phyloP scores from a whole-genome alignment of 2,329 filamentous ascomycete species.

The Botryosphaeria dothidea region DNA sequence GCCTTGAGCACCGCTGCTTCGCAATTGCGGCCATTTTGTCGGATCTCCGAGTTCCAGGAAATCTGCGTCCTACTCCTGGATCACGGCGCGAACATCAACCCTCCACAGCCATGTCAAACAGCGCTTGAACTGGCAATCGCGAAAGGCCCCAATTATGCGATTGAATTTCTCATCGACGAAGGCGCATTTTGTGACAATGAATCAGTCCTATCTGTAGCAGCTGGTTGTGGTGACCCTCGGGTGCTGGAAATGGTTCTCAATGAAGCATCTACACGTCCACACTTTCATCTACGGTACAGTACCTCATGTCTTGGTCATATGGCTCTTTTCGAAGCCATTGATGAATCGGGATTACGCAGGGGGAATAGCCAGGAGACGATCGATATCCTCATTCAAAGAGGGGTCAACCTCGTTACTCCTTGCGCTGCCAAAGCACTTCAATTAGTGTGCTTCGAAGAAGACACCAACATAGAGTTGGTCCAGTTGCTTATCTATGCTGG shows the following conservation, averaged over 20 bases:
- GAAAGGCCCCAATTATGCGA: rapidly evolving
- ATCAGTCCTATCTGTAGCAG: not conserved
- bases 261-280: not conserved
- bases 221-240: rapidly evolving
- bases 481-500: not conserved
- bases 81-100: not conserved
- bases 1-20: not conserved
- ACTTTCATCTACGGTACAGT: not conserved
- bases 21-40: too few species aligned
- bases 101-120: not conserved
- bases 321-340: not conserved
- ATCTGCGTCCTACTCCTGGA: not conserved
- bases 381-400: not conserved
- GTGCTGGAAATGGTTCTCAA: not conserved
- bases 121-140: not conserved
- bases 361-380: not conserved
- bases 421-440: not conserved
- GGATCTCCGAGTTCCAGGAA: too few species aligned
- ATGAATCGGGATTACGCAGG: not conserved
- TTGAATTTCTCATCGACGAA: not conserved
- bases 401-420: not conserved
- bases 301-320: not conserved
- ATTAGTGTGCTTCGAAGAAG: not conserved
- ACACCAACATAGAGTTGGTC: not conserved
- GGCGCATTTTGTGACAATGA: not conserved